Percentiles rank a stretch among this genome's conserved stretches.
These are phyloP conservation scores for Huiozyma naganishii DNA, from an alignment of 805 yeast species.

Conservation along the genomic window DNA sequence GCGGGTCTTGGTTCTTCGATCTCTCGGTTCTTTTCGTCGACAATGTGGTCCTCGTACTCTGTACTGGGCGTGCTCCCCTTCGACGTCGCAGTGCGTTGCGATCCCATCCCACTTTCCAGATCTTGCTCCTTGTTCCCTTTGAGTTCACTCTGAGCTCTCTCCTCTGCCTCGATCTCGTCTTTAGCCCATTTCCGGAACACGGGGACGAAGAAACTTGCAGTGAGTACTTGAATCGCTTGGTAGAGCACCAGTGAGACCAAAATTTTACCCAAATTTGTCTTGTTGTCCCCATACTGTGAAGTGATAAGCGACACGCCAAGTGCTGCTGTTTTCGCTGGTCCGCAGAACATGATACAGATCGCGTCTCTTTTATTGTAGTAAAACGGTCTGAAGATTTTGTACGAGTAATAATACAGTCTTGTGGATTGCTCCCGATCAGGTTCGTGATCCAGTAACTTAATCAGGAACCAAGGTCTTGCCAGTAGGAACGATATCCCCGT, in stretches of 20 bases:
- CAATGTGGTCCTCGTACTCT: no score
- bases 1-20: no score
- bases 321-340: constrained; percentile 91
- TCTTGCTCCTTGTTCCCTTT: background rate
- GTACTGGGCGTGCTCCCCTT: no score
- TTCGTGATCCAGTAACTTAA: constrained; percentile 32
- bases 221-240: constrained; percentile 77
- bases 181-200: constrained; percentile 57
- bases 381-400: constrained; percentile 42
- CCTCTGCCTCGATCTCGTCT: constrained; percentile 16
- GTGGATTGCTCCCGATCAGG: constrained; percentile 39
- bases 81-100: no score
- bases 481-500: constrained; percentile 48
- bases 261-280: constrained; percentile 53
- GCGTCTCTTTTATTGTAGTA: constrained; percentile 64
- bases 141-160: constrained; percentile 5
- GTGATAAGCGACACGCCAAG: constrained; percentile 77
- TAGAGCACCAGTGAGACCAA: constrained; percentile 76
- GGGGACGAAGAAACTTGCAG: constrained; percentile 63
- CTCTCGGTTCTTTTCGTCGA: no score
- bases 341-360: constrained; percentile 73
- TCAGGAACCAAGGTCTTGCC: constrained; percentile 51
- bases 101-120: background rate
- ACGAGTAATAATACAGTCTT: constrained; percentile 33
- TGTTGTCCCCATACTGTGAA: constrained; percentile 62